Evolutionary conservation across 768 basidiomycete genomes (phyloP).

Genomic region (Suillus discolor): DNA sequence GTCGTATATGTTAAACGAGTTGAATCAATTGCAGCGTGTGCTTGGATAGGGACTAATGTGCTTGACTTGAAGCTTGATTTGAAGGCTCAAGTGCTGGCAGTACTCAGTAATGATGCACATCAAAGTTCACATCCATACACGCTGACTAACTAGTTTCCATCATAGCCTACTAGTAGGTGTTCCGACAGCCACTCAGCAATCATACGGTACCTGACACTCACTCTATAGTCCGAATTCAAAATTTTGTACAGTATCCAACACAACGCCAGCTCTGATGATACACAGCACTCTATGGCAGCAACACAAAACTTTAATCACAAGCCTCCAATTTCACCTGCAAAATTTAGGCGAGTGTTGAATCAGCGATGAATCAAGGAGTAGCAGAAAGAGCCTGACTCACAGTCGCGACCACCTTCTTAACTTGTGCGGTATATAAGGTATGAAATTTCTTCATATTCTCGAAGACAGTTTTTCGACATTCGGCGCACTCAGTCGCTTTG

Average conservation of each 20-base stretch:
- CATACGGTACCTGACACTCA: background rate
- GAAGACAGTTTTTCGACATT: background rate
- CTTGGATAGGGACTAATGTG: no score
- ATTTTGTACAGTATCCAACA: no score
- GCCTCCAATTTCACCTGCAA: conserved; percentile 7
- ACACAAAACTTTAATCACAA: background rate
- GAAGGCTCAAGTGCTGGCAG: no score
- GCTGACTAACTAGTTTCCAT: background rate
- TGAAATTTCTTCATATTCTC: conserved; percentile 1
- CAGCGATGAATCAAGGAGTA: background rate
- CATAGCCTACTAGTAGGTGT: background rate
- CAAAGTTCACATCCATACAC: background rate
- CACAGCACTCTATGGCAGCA: background rate
- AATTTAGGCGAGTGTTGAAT: conserved; percentile 8
- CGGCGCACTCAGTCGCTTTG: background rate
- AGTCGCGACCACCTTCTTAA: conserved; percentile 5
- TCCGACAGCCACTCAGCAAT: background rate
- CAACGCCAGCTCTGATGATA: background rate
- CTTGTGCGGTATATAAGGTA: background rate
- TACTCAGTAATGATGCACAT: no score
- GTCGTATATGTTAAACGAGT: no score
- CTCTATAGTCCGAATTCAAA: no score
- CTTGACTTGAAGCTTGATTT: no score
- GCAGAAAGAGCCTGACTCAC: conserved; percentile 8
- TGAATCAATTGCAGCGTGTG: no score